Evolutionary conservation across 2,329 filamentous ascomycete genomes (phyloP).

Genomic region (Neofusicoccum laricinum): DNA sequence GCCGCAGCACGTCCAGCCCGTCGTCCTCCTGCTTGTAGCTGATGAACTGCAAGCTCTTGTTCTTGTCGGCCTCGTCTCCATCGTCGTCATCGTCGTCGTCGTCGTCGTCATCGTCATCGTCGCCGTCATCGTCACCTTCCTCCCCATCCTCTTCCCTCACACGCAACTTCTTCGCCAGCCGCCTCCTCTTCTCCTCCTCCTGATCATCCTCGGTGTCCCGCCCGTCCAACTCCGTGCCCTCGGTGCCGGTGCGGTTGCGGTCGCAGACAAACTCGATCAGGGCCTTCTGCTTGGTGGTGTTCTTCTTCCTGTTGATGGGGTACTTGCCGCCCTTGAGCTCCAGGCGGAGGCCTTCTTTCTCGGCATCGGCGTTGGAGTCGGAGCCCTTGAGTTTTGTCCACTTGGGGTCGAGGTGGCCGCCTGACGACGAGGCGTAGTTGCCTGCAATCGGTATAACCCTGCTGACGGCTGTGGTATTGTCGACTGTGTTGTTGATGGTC

Average conservation of each 20-base stretch:
- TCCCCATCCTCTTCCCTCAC: slow-evolving; percentile 20
- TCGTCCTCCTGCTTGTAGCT: slow-evolving; percentile 65
- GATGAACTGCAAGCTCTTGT: slow-evolving; percentile 66
- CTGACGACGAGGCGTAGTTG: slow-evolving; percentile 32
- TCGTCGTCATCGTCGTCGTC: slow-evolving; percentile 24
- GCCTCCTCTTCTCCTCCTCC: slow-evolving; percentile 27
- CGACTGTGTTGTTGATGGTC: slow-evolving; percentile 51
- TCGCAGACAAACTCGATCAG: slow-evolving; percentile 87
- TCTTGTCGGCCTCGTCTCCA: slow-evolving; percentile 19
- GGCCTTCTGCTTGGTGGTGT: slow-evolving; percentile 61
- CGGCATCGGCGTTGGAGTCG: slow-evolving; percentile 61
- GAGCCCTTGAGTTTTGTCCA: slow-evolving; percentile 64
- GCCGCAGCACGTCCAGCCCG: slow-evolving; percentile 58
- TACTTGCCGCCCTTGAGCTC: slow-evolving; percentile 61
- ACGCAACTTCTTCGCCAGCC: slow-evolving; percentile 25
- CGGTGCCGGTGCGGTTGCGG: slow-evolving; percentile 57
- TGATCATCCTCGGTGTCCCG: slow-evolving; percentile 37
- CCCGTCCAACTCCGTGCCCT: slow-evolving; percentile 40
- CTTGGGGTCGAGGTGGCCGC: slow-evolving; percentile 62
- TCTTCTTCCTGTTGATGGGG: slow-evolving; percentile 48
- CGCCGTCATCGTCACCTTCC: slow-evolving; percentile 20
- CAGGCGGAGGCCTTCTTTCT: slow-evolving; percentile 69
- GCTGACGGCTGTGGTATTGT: slow-evolving; percentile 49
- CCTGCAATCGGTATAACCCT: slow-evolving; percentile 73
- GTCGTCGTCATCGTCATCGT: slow-evolving; percentile 29